These are phyloP conservation scores for Fusarium subglutinans DNA, from an alignment of 2,329 filamentous ascomycete species.

Conservation along the genomic window DNA sequence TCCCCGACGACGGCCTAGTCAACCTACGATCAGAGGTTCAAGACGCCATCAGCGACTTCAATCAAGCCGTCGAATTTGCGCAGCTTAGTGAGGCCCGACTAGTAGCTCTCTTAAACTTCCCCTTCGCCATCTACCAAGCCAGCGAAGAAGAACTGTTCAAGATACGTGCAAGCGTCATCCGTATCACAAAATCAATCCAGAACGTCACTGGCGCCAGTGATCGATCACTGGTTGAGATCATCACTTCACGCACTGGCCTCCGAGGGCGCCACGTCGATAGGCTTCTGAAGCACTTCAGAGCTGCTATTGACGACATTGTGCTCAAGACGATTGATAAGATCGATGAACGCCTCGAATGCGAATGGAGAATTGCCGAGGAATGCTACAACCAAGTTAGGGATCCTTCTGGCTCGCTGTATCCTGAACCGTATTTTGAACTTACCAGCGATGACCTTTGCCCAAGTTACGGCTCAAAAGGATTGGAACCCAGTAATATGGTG, in stretches of 20 bases:
- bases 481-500: too few species aligned
- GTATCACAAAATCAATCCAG: background rate
- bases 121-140: fast-evolving
- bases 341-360: too few species aligned
- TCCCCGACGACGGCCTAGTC: too few species aligned
- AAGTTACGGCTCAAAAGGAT: too few species aligned
- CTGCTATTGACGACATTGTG: too few species aligned
- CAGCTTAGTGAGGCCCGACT: background rate
- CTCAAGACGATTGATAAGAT: too few species aligned
- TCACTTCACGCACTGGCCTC: background rate
- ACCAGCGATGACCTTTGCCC: too few species aligned
- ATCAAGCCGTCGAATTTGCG: background rate
- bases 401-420: too few species aligned
- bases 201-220: background rate
- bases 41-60: background rate
- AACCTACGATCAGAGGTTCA: background rate
- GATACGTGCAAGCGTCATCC: fast-evolving
- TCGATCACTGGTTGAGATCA: background rate
- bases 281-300: too few species aligned
- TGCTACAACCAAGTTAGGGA: too few species aligned
- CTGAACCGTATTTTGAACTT: too few species aligned
- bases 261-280: background rate
- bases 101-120: background rate
- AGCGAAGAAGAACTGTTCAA: background rate
- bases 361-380: too few species aligned